Conservation (phyloP, 257 asterid species). For the Misopates orontium region DNA sequence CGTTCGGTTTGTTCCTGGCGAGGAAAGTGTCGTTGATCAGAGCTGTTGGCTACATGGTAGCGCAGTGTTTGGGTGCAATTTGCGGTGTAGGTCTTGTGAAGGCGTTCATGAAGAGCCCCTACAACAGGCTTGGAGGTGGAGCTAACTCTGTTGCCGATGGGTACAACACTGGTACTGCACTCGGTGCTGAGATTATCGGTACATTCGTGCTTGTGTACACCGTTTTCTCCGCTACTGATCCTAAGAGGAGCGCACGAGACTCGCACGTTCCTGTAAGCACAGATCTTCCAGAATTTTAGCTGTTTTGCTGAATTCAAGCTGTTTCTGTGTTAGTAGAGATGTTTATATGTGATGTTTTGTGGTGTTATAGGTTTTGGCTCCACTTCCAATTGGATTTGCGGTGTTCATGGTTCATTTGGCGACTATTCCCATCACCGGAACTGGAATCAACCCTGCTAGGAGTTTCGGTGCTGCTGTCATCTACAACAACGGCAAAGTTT, state of each 20-base stretch:
- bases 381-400: conserved; percentile 93
- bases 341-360: too few species aligned
- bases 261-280: conserved; percentile 85
- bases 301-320: too few species aligned
- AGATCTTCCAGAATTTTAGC: not conserved
- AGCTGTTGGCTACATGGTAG: conserved; percentile 69
- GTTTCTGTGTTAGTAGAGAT: too few species aligned
- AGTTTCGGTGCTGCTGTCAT: conserved; percentile 97
- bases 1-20: conserved; percentile 79
- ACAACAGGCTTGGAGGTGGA: conserved; percentile 72
- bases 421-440: conserved; percentile 90
- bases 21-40: conserved; percentile 83
- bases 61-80: conserved; percentile 85
- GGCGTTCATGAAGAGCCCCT: conserved; percentile 70
- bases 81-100: conserved; percentile 93
- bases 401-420: conserved; percentile 98
- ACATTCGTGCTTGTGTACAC: conserved; percentile 94
- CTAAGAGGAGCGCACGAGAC: conserved; percentile 94
- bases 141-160: conserved; percentile 61
- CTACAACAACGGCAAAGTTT: conserved; percentile 53
- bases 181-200: conserved; percentile 95
- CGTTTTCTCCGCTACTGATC: conserved; percentile 95
- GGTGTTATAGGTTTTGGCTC: conserved; percentile 75
- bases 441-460: conserved; percentile 94
- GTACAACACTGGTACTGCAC: conserved; percentile 77